phyloP scores from a whole-genome alignment of 2,329 filamentous ascomycete genomes.

The Trichoderma guizhouense region DNA sequence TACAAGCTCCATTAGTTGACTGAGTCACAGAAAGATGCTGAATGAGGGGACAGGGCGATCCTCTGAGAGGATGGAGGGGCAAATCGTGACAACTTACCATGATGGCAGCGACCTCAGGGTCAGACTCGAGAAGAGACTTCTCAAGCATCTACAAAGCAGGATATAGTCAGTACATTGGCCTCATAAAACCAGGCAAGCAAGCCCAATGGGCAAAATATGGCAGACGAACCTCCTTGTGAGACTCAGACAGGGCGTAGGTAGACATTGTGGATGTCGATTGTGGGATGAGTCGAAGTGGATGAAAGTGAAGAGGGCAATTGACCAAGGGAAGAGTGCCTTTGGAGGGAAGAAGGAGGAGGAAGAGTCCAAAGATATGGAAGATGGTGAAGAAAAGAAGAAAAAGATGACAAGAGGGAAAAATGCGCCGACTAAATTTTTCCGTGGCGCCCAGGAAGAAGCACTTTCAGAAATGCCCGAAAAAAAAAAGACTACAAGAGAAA shows the following conservation, averaged over 20 bases:
- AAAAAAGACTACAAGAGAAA: background rate
- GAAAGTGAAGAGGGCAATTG: background rate
- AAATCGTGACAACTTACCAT: conserved; percentile 64
- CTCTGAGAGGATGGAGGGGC: background rate
- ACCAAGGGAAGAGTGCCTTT: background rate
- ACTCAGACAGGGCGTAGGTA: conserved; percentile 51
- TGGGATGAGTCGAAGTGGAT: background rate
- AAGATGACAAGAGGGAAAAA: conserved; percentile 3
- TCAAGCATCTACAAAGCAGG: conserved; percentile 74
- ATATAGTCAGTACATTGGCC: conserved; percentile 19
- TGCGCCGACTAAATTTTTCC: conserved; percentile 15
- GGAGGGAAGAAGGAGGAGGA: background rate
- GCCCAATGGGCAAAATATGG: background rate
- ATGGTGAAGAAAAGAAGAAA: conserved; percentile 5
- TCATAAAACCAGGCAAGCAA: background rate
- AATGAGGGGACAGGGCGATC: background rate
- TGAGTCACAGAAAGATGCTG: background rate
- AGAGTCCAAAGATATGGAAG: conserved; percentile 6
- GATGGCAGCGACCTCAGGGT: conserved; percentile 92
- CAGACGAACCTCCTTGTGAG: conserved; percentile 52
- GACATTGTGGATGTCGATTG: conserved; percentile 40
- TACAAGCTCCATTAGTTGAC: conserved; percentile 34
- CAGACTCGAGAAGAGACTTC: conserved; percentile 85
- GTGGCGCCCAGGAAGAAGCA: conserved; percentile 11
- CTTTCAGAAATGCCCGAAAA: background rate